These are phyloP conservation scores for Komagataella ulmi DNA, from an alignment of 805 yeast species.

Conservation along the genomic window DNA sequence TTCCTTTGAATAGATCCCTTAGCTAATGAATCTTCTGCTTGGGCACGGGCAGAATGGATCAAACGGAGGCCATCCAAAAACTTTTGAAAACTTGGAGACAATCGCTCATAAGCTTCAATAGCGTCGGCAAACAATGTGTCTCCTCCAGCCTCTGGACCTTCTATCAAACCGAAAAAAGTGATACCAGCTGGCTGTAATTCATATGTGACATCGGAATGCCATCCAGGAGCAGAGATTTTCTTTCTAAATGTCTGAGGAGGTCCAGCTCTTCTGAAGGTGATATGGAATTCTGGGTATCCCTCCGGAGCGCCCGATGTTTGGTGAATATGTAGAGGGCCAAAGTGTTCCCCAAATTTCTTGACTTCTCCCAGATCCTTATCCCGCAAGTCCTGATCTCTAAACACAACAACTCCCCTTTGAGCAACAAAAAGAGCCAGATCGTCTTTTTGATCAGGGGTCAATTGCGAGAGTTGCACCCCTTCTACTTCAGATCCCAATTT, in stretches of 20 bases:
- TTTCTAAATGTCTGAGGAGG: constrained; percentile 24
- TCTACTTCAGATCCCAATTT: constrained; percentile 54
- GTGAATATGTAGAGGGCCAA: constrained; percentile 62
- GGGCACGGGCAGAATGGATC: constrained; percentile 58
- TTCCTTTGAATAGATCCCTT: constrained; percentile 58
- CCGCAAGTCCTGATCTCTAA: constrained; percentile 55
- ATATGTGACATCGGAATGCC: constrained; percentile 70
- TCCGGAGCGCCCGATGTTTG: constrained; percentile 64
- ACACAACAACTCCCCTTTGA: constrained; percentile 55
- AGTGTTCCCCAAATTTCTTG: constrained; percentile 43
- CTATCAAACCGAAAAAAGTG: constrained; percentile 53
- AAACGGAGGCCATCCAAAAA: constrained; percentile 50
- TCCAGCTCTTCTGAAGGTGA: constrained; percentile 40
- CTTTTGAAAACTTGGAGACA: constrained; percentile 52
- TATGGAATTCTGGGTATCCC: constrained; percentile 44
- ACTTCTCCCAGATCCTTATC: constrained; percentile 34
- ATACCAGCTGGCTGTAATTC: constrained; percentile 64
- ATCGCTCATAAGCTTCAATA: constrained; percentile 55
- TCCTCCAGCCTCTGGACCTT: constrained; percentile 55
- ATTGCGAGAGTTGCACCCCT: constrained; percentile 45
- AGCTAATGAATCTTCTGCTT: constrained; percentile 39
- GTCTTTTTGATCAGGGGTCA: constrained; percentile 42
- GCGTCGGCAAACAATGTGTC: constrained; percentile 72
- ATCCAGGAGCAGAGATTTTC: constrained; percentile 17
- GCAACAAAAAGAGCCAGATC: constrained; percentile 61